Conservation (phyloP, 192 early-diverging fungal species). For the Thamnidium elegans region DNA sequence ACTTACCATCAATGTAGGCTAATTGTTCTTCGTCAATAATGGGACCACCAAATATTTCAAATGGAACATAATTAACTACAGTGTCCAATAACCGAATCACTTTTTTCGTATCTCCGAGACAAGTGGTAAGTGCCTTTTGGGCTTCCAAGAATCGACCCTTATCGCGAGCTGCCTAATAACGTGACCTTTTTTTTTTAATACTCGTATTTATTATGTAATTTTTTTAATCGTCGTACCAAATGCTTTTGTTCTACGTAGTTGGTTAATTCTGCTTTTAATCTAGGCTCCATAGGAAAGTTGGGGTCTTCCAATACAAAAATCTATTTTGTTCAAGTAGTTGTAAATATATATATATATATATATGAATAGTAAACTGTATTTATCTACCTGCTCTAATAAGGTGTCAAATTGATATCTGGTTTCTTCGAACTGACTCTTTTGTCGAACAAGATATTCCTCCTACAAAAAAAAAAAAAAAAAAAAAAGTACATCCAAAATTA, state of each 20-base stretch:
- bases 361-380: not conserved
- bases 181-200: not conserved
- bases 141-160: conserved; percentile 14
- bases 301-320: conserved; percentile 8
- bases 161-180: conserved; percentile 17
- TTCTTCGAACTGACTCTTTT: conserved; percentile 6
- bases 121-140: conserved; percentile 5
- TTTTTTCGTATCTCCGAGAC: conserved; percentile 7
- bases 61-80: conserved; percentile 14
- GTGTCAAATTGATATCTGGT: not conserved
- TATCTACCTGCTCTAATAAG: conserved; percentile 12
- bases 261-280: conserved; percentile 10
- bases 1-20: conserved; percentile 25
- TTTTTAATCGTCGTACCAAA: conserved; percentile 5
- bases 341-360: not conserved
- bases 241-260: conserved; percentile 19
- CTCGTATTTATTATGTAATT: not conserved
- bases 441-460: conserved; percentile 4
- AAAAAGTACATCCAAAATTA: not conserved
- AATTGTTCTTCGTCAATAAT: conserved; percentile 25
- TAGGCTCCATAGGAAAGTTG: conserved; percentile 4
- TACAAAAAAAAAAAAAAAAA: not conserved
- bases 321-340: not conserved
- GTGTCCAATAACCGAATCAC: conserved; percentile 4
- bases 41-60: conserved; percentile 25